Conservation (phyloP, 2,329 filamentous ascomycete genomes). For the Fonsecaea nubica region DNA sequence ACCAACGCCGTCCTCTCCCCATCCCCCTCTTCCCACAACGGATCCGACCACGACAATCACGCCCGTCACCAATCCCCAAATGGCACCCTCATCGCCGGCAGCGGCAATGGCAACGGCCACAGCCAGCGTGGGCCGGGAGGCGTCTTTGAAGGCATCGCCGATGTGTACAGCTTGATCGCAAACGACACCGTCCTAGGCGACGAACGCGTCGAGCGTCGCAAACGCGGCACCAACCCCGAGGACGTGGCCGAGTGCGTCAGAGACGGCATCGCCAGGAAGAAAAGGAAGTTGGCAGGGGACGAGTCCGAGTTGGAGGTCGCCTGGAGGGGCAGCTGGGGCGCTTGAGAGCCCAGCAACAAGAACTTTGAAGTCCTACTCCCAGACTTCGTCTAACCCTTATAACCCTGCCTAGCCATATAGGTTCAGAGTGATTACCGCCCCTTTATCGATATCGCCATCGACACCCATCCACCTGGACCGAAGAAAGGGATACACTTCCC, state of each 20-base stretch:
- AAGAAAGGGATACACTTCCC: too few relatives aligned
- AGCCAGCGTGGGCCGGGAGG: not conserved
- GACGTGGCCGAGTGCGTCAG: constrained; percentile 52
- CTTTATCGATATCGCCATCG: too few relatives aligned
- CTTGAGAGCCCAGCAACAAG: not conserved
- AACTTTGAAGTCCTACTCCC: too few relatives aligned
- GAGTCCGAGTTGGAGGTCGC: constrained; percentile 26
- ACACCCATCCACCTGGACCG: too few relatives aligned
- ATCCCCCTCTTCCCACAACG: constrained; percentile 44
- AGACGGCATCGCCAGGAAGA: constrained; percentile 46
- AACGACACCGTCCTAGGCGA: constrained; percentile 57
- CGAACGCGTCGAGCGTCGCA: constrained; percentile 51
- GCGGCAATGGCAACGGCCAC: constrained; percentile 1
- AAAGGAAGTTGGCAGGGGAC: constrained; percentile 35
- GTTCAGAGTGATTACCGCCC: too few relatives aligned
- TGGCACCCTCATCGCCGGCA: too few relatives aligned
- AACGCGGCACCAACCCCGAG: constrained; percentile 51
- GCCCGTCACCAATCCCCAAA: not conserved
- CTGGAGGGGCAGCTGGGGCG: constrained; percentile 36
- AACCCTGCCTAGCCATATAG: too few relatives aligned
- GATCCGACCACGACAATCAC: not conserved
- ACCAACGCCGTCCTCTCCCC: constrained; percentile 38
- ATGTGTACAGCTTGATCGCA: constrained; percentile 59
- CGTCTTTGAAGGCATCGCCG: constrained; percentile 47
- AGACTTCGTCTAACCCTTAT: too few relatives aligned